A percentile compares a stretch with the other conserved stretches of the same genome.
Evolutionary conservation across 1,284 basidiomycete genomes (phyloP).

Genomic region (Trichosporon coremiiforme): DNA sequence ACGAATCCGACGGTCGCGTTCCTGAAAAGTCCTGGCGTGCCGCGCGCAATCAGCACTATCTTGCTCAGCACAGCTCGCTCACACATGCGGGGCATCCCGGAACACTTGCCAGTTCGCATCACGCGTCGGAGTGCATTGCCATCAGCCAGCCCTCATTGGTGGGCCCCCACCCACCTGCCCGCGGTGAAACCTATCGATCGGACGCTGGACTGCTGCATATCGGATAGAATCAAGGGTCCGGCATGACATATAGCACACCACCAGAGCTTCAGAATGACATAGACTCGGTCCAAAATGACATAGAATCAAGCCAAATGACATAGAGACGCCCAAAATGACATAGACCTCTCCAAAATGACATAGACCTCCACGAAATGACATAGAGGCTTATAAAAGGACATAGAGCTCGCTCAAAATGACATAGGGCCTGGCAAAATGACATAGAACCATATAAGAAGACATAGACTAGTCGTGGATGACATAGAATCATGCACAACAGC

Average conservation of each 20-base stretch:
- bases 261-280: neutral
- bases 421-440: neutral
- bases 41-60: neutral
- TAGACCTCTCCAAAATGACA: neutral
- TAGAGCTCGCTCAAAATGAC: neutral
- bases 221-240: neutral
- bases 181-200: neutral
- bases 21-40: neutral
- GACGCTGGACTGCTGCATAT: neutral
- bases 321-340: slow-evolving; percentile 2
- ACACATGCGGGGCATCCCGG: slow-evolving; percentile 11
- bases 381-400: neutral
- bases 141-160: neutral
- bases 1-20: neutral
- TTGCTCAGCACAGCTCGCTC: too few species aligned
- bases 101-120: neutral
- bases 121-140: neutral
- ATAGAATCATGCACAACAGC: neutral
- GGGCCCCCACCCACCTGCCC: neutral
- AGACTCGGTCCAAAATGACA: neutral
- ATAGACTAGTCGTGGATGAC: neutral
- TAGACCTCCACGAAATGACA: neutral
- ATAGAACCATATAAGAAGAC: neutral
- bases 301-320: neutral
- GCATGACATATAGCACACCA: slow-evolving; percentile 7